Evolutionary conservation across 2,329 filamentous ascomycete genomes (phyloP), one percentile per base, ranked within the genome.

Genomic region (Exophiala sp.): DNA sequence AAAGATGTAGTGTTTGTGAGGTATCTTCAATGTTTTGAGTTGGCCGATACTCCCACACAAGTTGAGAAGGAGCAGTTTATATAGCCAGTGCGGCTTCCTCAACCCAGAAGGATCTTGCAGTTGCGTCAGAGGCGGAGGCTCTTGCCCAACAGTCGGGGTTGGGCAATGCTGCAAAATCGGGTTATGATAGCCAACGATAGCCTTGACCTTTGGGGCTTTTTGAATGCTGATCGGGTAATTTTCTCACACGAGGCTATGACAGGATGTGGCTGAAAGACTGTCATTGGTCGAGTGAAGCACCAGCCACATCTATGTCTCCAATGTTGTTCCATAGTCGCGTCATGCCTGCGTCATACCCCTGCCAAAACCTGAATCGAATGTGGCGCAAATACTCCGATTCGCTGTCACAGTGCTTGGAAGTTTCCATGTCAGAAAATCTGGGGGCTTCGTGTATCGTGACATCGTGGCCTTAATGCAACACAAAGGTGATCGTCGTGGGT

Each of bases 281-380:
- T 38, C 35, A 58, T 56, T 56, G 54, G 51, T 12, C 20, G 6
- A 5, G 12, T 5, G 8, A 38, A 24, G 14, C 7, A 18, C n/a
- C 47, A 54, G 54, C 55, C 55, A 58, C 55, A 51, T 7, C 4
- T 6, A 36, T 16, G 12, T 38, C 32, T 44, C 38, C 43, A 18
- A 43, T 51, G 32, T 51, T 47, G 55, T 58, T 29, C 24, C 55
- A 58, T 51, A n/a, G 34, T 12, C 39, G 47, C 55, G 55, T 58
- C 55, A 58, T 54, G 5, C 32, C 33, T 7, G 33, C 20, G 14
- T 32, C 16, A 16, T 6, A 14, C 8, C 24, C 24, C 24, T 29
- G 24, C 43, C 20, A 40, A 40, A 47, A 34, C 14, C 16, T 38
- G 48, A 48, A 40, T 10, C 47, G 29, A 29, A 10, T 52, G 53